Evolutionary conservation across 2,329 filamentous ascomycete species (phyloP), one percentile per base, ranked within the genome.

Genomic region (Colletotrichum chlorophyti): DNA sequence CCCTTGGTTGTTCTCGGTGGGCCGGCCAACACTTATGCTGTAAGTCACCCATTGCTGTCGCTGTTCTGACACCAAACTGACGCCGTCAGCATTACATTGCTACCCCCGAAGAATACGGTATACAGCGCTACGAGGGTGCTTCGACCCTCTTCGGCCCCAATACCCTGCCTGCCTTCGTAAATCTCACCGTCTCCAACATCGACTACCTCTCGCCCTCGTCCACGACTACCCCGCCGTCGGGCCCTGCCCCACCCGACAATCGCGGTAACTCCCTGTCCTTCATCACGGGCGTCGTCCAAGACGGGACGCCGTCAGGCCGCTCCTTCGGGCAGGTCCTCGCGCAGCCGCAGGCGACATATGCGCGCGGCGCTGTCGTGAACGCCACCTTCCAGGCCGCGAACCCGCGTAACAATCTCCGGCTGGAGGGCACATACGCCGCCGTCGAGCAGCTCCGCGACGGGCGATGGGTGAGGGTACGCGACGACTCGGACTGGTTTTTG

Each of bases 81-180:
- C 34, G 23, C 8, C n/a, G 9, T 11, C 15, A 58, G 19, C 91
- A 94, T 73, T 94, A 94, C 72, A 86, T 92, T 58, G 74, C 88
- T 1, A 94, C 92, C 0, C 83, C 87, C 24, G 91, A 96, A 71
- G 91, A 96, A 72, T 96, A 95, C 71, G 76, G 77, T 11, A 79
- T 95, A 41, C 94, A 97, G 75, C 88, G 94, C 9, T 97, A 97
- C 74, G 94, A 98, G 76, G 94, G 93, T n/a, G 94, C 91, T 0
- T 94, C 90, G 6, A 98, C 94, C 0, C 84, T 98, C 2, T 95
- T 91, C 70, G 94, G 94, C 0, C 90, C 84, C 2, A 86, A 93
- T 72, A 91, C 92, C 1, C 82, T 97, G 10, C 85, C 90, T 31
- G 94, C 93, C 1, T 95, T 95, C 76, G 91, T 97, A 76, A 93